These are phyloP conservation scores for Diutina mesorugosa DNA, from an alignment of 1,139 yeast species.

Conservation along the genomic window DNA sequence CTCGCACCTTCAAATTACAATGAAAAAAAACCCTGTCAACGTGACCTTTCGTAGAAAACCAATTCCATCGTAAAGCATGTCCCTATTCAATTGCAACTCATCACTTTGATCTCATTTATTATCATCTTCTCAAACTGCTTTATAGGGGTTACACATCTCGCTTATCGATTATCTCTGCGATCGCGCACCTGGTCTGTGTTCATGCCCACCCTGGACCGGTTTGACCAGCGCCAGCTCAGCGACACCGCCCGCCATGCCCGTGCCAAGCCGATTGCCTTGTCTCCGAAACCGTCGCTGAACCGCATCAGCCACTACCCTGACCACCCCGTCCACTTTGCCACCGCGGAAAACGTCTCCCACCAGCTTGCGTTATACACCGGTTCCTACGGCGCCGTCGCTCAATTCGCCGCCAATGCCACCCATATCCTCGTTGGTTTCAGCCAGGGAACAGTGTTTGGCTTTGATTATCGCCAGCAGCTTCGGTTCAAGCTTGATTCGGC, in stretches of 20 bases:
- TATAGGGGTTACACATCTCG: no score
- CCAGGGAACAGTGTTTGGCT: slow-evolving; percentile 44
- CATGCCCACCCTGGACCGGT: not conserved
- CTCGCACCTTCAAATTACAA: no score
- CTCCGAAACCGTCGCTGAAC: not conserved
- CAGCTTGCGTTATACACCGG: not conserved
- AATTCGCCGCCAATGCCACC: slow-evolving; percentile 32
- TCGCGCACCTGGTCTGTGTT: not conserved
- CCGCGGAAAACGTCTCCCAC: not conserved
- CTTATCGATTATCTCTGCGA: no score
- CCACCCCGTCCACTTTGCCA: not conserved
- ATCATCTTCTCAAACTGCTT: no score
- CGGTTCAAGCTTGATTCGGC: slow-evolving; percentile 23
- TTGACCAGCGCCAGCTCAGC: not conserved
- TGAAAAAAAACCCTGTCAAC: no score
- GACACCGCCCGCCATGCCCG: not conserved
- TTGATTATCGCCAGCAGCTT: slow-evolving; percentile 50
- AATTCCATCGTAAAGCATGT: no score
- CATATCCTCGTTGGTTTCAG: slow-evolving; percentile 52
- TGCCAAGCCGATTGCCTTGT: not conserved
- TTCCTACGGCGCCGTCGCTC: not conserved
- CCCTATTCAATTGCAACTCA: no score
- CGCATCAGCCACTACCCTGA: not conserved
- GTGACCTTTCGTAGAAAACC: no score
- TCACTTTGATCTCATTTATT: no score